Base-by-base conservation (phyloP, 352 stramenopile genomes). In the Blastocystis sp. region DNA sequence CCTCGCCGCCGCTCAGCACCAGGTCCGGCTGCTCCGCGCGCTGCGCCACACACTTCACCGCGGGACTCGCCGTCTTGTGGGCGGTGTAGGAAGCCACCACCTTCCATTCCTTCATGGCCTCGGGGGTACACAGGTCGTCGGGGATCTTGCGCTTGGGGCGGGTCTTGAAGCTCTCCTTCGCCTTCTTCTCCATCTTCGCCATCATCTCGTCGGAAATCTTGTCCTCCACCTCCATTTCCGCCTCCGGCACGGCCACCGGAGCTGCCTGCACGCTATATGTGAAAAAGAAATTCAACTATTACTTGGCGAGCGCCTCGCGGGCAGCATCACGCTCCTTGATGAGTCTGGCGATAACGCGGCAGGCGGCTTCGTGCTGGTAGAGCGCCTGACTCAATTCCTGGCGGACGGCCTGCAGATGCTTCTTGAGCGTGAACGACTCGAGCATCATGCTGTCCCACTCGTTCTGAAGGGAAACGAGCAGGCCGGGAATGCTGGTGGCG, bases 361-460 rank as follows among this genome's bases (percentile, higher is more conserved):
- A 95, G 9, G 95, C 95, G 6, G 95, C 95, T 91, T 98, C 95
- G 90, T 98, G 95, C 91, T 98, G 95, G 91, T 98, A 98, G 74
- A 98, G 91, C 17, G 95, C 95, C 70, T 96, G 94, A 70, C 92
- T 95, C 6, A 98, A 92, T 90, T 98, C 95, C 78, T 95, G 92
- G 61, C 95, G 93, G n/a, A 95, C 97, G 87, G 97, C 94, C 90
- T 98, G 93, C 38, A 98, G 87, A 79, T 96, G 93, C 89, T 97
- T 93, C 77, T 96, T 94, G 11, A 97, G 94, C 81, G 95, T 93
- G 89, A 97, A 98, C 17, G 95, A 94, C 91, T 98, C 95, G 45
- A 98, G 92, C 88, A 98, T 92, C 19, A 97, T 90, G 52, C 93
- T 94, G 89, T 98, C 95, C 91, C 95, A 98, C 90, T 98, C 95